Evolutionary conservation across 2,329 filamentous ascomycete species (phyloP).

Genomic region (Colletotrichum incanum): DNA sequence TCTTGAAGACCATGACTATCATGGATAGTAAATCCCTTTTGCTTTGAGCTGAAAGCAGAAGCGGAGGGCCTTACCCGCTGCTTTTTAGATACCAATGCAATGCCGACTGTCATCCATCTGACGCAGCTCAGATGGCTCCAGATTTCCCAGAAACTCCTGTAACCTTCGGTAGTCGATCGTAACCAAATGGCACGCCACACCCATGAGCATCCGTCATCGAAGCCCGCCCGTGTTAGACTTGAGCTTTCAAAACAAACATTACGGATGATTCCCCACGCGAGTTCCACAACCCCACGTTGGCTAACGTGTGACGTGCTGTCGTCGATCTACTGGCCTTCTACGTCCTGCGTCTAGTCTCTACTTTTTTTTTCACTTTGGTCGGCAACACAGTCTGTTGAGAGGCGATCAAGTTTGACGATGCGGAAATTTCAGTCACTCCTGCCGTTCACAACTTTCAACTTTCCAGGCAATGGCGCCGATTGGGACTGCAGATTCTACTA

Average conservation of each 20-base stretch:
- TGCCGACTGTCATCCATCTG: neutral
- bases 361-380: neutral
- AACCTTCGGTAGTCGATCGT: slow-evolving; percentile 10
- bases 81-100: neutral
- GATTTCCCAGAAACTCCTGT: neutral
- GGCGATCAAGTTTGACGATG: neutral
- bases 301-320: neutral
- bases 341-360: too few relatives aligned
- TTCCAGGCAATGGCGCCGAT: neutral
- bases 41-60: neutral
- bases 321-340: neutral
- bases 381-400: neutral
- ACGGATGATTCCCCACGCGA: slow-evolving; percentile 14
- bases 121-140: neutral
- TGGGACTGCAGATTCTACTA: neutral
- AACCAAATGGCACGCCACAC: slow-evolving; percentile 22
- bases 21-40: neutral
- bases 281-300: slow-evolving; percentile 13
- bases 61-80: neutral
- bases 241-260: neutral
- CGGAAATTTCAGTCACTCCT: neutral
- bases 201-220: neutral
- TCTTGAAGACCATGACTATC: neutral
- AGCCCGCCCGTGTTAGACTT: neutral
- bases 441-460: neutral